These are phyloP conservation scores for Platanthera guangdongensis DNA, from an alignment of 106 monocot genomes.

Conservation along the genomic window DNA sequence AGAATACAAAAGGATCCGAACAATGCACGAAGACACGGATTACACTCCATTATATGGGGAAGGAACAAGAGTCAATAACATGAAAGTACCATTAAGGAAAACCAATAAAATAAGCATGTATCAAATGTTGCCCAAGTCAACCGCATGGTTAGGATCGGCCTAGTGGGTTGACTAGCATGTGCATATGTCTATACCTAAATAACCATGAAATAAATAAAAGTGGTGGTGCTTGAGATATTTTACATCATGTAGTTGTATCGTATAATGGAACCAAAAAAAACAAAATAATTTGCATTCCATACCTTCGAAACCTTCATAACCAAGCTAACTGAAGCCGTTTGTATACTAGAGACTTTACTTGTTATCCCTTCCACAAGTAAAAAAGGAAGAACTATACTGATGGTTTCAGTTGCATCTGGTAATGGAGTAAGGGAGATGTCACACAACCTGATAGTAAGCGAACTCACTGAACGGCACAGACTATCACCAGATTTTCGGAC, in stretches of 20 bases:
- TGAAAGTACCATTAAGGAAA: too few species aligned
- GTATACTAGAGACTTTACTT: slow-evolving; percentile 89
- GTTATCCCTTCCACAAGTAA: slow-evolving; percentile 83
- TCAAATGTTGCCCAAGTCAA: not conserved
- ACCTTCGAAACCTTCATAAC: slow-evolving; percentile 99
- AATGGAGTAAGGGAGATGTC: slow-evolving; percentile 67
- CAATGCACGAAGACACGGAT: too few species aligned
- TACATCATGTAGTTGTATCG: not conserved
- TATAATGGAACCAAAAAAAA: not conserved
- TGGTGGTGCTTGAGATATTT: not conserved
- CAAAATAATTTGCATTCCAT: not conserved
- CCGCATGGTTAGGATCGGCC: not conserved
- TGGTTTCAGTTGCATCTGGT: slow-evolving; percentile 71
- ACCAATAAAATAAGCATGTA: too few species aligned
- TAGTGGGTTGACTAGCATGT: not conserved
- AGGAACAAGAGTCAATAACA: too few species aligned
- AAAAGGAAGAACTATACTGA: slow-evolving; percentile 84
- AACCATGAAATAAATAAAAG: not conserved
- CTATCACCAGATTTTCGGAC: slow-evolving; percentile 88
- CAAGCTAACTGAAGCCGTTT: slow-evolving; percentile 73
- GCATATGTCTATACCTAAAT: not conserved
- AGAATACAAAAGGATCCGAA: too few species aligned
- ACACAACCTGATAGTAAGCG: slow-evolving; percentile 77
- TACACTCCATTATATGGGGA: too few species aligned
- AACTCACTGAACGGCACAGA: slow-evolving; percentile 87